These are phyloP conservation scores for Colletotrichum tanaceti DNA, from an alignment of 2,329 filamentous ascomycete genomes.

Conservation along the genomic window DNA sequence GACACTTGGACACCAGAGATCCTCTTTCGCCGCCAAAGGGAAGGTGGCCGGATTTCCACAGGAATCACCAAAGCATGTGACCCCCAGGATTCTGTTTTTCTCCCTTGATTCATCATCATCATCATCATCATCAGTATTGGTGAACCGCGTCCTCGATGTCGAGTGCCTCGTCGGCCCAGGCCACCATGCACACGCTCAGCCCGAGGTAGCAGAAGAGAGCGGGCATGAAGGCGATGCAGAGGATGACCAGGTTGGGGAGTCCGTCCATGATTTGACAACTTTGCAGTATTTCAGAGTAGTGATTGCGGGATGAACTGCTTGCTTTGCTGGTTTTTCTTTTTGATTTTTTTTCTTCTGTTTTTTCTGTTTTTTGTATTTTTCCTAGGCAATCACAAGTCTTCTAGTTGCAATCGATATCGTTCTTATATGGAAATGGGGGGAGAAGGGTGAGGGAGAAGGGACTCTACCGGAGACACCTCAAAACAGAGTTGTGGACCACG, in stretches of 20 bases:
- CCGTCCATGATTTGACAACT: background rate
- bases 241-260: background rate
- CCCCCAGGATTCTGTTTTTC: too few relatives aligned
- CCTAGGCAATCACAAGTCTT: too few relatives aligned
- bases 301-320: too few relatives aligned
- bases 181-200: background rate
- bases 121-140: too few relatives aligned
- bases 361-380: too few relatives aligned
- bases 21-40: fast-evolving
- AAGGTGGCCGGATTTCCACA: too few relatives aligned
- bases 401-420: too few relatives aligned
- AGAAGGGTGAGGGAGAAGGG: background rate
- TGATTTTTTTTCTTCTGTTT: too few relatives aligned
- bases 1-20: too few relatives aligned
- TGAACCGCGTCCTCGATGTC: background rate
- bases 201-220: background rate
- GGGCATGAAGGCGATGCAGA: background rate
- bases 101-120: too few relatives aligned
- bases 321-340: too few relatives aligned
- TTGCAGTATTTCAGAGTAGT: fast-evolving
- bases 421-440: background rate
- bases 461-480: background rate
- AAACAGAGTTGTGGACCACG: background rate
- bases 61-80: too few relatives aligned
- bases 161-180: background rate